Conservation (phyloP, 2,329 filamentous ascomycete species). For the Didymella segeticola region DNA sequence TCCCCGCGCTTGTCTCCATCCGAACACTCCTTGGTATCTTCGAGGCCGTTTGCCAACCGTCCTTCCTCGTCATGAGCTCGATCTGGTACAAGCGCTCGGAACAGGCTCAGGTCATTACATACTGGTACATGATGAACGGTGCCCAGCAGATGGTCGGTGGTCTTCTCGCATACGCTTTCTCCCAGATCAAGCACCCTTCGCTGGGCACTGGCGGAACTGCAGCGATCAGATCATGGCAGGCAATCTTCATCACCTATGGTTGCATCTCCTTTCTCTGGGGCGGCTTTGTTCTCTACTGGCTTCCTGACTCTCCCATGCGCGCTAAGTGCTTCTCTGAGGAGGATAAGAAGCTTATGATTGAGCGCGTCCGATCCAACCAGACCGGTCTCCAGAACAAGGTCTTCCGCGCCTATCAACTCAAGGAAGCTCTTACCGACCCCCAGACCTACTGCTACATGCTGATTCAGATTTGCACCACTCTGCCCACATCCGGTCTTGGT, state of each 20-base stretch:
- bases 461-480: constrained; percentile 73
- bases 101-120: constrained; percentile 70
- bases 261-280: constrained; percentile 68
- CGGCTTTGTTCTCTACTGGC: constrained; percentile 57
- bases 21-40: constrained; percentile 74
- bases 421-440: constrained; percentile 67
- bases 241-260: constrained; percentile 72
- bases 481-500: constrained; percentile 75
- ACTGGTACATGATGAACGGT: constrained; percentile 80
- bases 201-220: constrained; percentile 43
- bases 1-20: constrained; percentile 64
- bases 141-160: constrained; percentile 75
- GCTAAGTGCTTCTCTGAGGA: constrained; percentile 72
- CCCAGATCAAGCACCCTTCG: constrained; percentile 30
- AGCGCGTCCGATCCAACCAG: constrained; percentile 55
- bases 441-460: constrained; percentile 64
- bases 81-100: constrained; percentile 77
- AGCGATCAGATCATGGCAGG: constrained; percentile 70
- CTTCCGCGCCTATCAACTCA: constrained; percentile 62
- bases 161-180: constrained; percentile 64
- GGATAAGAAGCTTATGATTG: constrained; percentile 65
- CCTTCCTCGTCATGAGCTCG: constrained; percentile 69
- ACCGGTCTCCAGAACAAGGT: constrained; percentile 56
- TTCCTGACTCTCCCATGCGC: constrained; percentile 70
- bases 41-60: constrained; percentile 72